Evolutionary conservation across 2,329 filamentous ascomycete genomes (phyloP), one percentile per base, ranked within the genome.

Genomic region (Exophiala oligosperma): DNA sequence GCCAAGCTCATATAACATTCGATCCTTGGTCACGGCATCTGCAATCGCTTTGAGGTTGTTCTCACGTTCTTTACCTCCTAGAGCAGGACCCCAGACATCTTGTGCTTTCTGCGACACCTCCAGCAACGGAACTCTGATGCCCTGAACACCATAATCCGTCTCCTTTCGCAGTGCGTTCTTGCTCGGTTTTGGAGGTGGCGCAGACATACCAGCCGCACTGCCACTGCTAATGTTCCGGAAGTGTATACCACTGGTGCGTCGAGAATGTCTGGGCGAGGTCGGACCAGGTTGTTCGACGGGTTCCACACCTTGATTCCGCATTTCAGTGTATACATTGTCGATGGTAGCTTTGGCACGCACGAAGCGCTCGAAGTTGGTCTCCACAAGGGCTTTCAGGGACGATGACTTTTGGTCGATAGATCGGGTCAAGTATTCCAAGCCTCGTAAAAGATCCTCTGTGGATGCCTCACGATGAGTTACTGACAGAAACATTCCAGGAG

Each of bases 391-490:
- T 72, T 99, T 99, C 61, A 99, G 83, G 3, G 92, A 97, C 0
- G 93, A 94, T 0, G 93, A 97, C 74, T 99, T 99, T 75, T 97
- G 91, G 69, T 97, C 94, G 69, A 99, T 99, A 0, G 93, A 97
- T 61, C 85, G 84, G 17, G 92, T 94, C 21, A 99, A 84, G 59
- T 89, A 87, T 66, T 96, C 89, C 21, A 99, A 83, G 2, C 94
- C 95, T 49, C 84, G 81, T 11, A 96, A 80, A 1, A 99, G 80
- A 47, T 87, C 85, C 66, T 91, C 84, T 0, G 92, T 96, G 55
- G 93, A 92, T 54, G 90, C 93, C 49, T 86, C 84, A 59, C 90
- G 87, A 73, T 99, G 95, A 64, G 95, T 89, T 72, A 97, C 91
- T 0, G 93, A 94, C 11, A 99, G 82, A 73, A 97, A 99, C 6